These are phyloP conservation scores for Heritiera littoralis DNA, from an alignment of 345 rosid genomes.

Conservation along the genomic window DNA sequence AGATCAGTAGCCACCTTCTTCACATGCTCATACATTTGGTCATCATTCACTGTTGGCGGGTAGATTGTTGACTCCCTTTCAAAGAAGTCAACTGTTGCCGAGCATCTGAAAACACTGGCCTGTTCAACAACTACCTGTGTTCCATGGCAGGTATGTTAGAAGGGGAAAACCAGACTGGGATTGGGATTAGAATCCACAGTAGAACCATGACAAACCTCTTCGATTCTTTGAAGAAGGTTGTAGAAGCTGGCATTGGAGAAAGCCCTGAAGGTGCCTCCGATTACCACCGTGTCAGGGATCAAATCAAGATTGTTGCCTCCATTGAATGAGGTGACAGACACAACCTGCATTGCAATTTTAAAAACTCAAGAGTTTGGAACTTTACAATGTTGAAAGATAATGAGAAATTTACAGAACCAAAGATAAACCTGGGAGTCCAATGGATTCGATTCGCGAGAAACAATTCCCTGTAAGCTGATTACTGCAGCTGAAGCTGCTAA, in stretches of 20 bases:
- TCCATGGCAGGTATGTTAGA: too few species aligned
- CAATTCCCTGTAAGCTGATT: conserved; percentile 76
- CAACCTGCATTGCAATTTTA: conserved; percentile 41
- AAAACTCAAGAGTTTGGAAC: not conserved
- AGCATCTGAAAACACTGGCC: conserved; percentile 63
- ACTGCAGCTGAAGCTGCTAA: conserved; percentile 75
- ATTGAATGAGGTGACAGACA: conserved; percentile 74
- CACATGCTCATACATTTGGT: conserved; percentile 62
- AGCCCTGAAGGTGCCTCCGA: conserved; percentile 79
- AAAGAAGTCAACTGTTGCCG: conserved; percentile 66
- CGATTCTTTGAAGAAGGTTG: conserved; percentile 59
- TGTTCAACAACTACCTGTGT: conserved; percentile 73
- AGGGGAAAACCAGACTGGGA: not conserved
- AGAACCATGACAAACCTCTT: conserved; percentile 48
- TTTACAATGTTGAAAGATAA: not conserved
- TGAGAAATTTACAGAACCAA: not conserved
- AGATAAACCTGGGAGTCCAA: conserved; percentile 68
- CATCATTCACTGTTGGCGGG: conserved; percentile 68
- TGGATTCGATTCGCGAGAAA: conserved; percentile 87
- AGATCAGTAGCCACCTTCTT: conserved; percentile 57
- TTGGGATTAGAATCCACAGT: not conserved
- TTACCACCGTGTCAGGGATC: conserved; percentile 51
- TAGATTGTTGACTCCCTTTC: conserved; percentile 62
- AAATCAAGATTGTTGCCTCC: conserved; percentile 54
- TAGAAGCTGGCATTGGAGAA: conserved; percentile 76